phyloP scores from a whole-genome alignment of 108 stramenopile genomes.

The Cylindrotheca closterium region DNA sequence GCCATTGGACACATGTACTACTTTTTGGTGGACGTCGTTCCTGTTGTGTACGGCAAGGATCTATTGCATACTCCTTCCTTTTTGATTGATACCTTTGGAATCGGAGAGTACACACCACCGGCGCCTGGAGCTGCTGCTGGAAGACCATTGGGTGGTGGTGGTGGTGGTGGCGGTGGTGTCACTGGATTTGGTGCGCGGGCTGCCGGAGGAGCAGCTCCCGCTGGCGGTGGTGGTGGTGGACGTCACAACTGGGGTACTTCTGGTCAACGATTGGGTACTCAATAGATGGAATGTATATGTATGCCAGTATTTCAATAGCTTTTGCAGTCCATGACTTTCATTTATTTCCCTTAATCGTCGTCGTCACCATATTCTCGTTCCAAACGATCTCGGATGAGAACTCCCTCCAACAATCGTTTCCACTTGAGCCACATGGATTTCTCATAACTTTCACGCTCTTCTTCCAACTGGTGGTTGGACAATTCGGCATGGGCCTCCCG shows the following conservation, averaged over 20 bases:
- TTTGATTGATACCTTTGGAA: slow-evolving; percentile 80
- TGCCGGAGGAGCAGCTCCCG: neutral
- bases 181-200: slow-evolving; percentile 1
- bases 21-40: slow-evolving; percentile 87
- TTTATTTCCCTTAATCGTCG: too few relatives aligned
- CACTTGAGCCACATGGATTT: slow-evolving; percentile 50
- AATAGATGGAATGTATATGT: slow-evolving; percentile 5
- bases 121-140: slow-evolving; percentile 23
- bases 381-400: slow-evolving; percentile 71
- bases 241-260: slow-evolving; percentile 25
- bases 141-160: slow-evolving; percentile 36
- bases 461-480: slow-evolving; percentile 50
- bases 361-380: slow-evolving; percentile 69
- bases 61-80: slow-evolving; percentile 80
- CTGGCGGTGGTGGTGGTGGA: slow-evolving; percentile 10
- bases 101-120: slow-evolving; percentile 70
- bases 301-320: too few relatives aligned
- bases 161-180: slow-evolving; percentile 8
- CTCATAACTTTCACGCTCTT: slow-evolving; percentile 49
- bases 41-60: slow-evolving; percentile 80
- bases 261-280: slow-evolving; percentile 23
- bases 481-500: slow-evolving; percentile 73
- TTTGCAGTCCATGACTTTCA: too few relatives aligned
- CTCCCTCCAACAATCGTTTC: slow-evolving; percentile 73
- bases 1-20: slow-evolving; percentile 84